Evolutionary conservation across 2,329 filamentous ascomycete genomes (phyloP).

Genomic region (Drechslerella stenobrocha): DNA sequence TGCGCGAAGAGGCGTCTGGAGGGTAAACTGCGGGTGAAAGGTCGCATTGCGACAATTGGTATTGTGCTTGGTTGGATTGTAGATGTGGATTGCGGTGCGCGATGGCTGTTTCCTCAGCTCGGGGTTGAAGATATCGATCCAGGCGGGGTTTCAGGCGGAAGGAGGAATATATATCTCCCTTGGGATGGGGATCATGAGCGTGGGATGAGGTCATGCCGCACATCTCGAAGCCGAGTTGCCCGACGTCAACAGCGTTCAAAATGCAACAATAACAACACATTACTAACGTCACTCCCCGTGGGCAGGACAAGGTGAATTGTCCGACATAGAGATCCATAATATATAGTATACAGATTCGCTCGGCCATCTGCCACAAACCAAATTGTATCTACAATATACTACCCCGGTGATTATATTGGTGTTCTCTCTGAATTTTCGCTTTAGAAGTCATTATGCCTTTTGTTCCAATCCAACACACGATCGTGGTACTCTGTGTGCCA

Average conservation of each 20-base stretch:
- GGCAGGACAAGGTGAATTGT: no score
- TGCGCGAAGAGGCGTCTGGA: constrained; percentile 12
- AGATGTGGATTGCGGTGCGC: not conserved
- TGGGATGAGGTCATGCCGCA: constrained; percentile 1
- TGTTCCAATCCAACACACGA: no score
- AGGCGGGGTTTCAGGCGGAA: not conserved
- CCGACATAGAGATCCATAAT: no score
- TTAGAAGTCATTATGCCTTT: no score
- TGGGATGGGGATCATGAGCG: not conserved
- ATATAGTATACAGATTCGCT: no score
- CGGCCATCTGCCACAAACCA: no score
- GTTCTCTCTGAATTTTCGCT: no score
- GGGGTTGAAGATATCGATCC: not conserved
- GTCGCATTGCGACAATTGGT: constrained; percentile 13
- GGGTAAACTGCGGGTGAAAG: constrained; percentile 8
- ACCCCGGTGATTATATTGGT: no score
- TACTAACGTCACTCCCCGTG: no score
- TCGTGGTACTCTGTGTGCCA: no score
- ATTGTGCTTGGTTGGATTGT: not conserved
- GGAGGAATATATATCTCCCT: not conserved
- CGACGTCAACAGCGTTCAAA: constrained; percentile 3
- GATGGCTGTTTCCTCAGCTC: not conserved
- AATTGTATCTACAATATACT: no score
- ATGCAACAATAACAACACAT: not conserved
- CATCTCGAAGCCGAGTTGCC: not conserved